Evolutionary conservation across 768 basidiomycete genomes (phyloP).

Genomic region (Ephemerocybe angulata): DNA sequence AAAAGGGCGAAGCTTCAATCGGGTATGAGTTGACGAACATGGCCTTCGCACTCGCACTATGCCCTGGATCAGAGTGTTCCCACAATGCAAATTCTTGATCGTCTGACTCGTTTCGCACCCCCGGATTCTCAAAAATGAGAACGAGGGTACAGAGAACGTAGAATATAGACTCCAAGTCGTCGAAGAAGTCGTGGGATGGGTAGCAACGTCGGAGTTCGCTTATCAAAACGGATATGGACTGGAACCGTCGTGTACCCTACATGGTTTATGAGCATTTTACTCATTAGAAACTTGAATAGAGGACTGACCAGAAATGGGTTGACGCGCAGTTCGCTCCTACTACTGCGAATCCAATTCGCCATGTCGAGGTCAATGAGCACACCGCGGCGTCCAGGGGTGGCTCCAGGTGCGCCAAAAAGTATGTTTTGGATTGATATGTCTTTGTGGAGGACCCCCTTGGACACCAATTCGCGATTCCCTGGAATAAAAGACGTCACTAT

Average conservation of each 20-base stretch:
- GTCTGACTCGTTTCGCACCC: too few species aligned
- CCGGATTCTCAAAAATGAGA: too few species aligned
- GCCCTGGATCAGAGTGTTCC: too few species aligned
- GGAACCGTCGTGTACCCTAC: background rate
- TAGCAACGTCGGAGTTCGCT: background rate
- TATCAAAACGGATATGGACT: background rate
- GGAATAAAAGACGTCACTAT: background rate
- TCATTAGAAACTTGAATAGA: background rate
- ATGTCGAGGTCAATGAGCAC: background rate
- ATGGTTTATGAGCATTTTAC: background rate
- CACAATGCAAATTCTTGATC: too few species aligned
- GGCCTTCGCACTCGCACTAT: too few species aligned
- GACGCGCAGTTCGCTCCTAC: background rate
- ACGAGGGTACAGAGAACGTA: background rate
- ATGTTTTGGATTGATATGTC: background rate
- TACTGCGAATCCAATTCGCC: background rate
- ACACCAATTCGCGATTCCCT: background rate
- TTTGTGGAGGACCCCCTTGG: background rate
- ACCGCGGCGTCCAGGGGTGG: background rate
- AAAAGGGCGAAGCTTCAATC: too few species aligned
- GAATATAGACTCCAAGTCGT: background rate
- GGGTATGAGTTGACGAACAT: too few species aligned
- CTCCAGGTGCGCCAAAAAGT: background rate
- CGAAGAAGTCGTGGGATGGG: background rate
- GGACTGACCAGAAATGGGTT: background rate